These are phyloP conservation scores for Lunasporangiospora selenospora DNA, from an alignment of 192 early-diverging fungal genomes.

Conservation along the genomic window DNA sequence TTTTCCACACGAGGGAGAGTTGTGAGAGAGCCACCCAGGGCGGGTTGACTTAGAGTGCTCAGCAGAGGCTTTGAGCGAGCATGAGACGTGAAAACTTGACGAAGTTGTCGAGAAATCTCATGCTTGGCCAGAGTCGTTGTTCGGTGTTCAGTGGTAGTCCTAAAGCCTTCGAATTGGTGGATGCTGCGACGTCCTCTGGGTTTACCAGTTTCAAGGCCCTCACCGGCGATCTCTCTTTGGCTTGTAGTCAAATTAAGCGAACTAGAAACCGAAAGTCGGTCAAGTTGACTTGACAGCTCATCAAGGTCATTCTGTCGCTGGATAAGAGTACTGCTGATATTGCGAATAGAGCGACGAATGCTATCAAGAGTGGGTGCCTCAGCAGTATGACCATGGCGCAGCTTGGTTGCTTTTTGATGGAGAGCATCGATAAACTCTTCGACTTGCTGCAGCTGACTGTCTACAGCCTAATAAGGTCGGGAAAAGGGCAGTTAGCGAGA, in stretches of 20 bases:
- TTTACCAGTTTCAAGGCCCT: neutral
- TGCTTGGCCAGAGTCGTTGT: constrained; percentile 7
- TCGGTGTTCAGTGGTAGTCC: neutral
- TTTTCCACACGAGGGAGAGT: constrained; percentile 10
- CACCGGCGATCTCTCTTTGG: neutral
- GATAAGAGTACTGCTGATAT: constrained; percentile 44
- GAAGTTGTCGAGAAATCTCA: constrained; percentile 16
- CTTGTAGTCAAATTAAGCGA: neutral
- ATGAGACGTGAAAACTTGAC: constrained; percentile 15
- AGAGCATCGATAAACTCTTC: constrained; percentile 28
- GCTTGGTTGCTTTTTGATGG: constrained; percentile 4
- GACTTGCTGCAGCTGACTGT: constrained; percentile 16
- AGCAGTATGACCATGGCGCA: constrained; percentile 24
- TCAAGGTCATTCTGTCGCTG: constrained; percentile 56
- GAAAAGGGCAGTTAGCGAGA: no score
- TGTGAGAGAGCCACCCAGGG: constrained; percentile 4
- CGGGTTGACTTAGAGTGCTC: neutral
- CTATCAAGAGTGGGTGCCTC: constrained; percentile 49
- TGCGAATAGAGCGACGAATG: constrained; percentile 54
- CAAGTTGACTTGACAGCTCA: constrained; percentile 32
- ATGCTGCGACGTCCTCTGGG: neutral
- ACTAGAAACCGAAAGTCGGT: constrained; percentile 17
- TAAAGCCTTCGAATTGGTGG: neutral
- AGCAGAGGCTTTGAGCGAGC: constrained; percentile 6
- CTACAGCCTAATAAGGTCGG: constrained; percentile 13